These are phyloP conservation scores for Trypanosoma theileri DNA, from an alignment of 208 protist genomes.

Conservation along the genomic window DNA sequence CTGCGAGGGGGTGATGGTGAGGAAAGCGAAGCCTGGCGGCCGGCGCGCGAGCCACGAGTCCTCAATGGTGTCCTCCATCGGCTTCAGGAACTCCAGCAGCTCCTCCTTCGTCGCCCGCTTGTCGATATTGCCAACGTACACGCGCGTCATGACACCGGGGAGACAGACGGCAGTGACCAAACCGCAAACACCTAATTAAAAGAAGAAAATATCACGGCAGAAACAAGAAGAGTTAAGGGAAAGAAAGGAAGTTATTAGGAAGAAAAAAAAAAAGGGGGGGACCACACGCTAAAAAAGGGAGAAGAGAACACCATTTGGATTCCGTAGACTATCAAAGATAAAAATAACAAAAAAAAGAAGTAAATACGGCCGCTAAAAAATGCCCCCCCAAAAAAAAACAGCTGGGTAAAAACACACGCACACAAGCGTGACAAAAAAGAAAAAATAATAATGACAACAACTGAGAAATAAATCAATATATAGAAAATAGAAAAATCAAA, in stretches of 20 bases:
- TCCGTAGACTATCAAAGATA: neutral
- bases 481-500: neutral
- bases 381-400: neutral
- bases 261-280: too few relatives aligned
- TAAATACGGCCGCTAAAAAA: too few relatives aligned
- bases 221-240: too few relatives aligned
- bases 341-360: neutral
- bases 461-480: neutral
- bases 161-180: neutral
- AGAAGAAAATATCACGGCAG: neutral
- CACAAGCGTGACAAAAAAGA: constrained; percentile 3
- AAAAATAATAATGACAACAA: constrained; percentile 14
- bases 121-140: constrained; percentile 34
- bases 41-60: constrained; percentile 28
- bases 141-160: constrained; percentile 21
- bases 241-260: too few relatives aligned
- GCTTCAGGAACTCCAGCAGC: constrained; percentile 29
- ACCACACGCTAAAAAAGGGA: too few relatives aligned
- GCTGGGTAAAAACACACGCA: neutral
- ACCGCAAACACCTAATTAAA: constrained; percentile 5
- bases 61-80: constrained; percentile 30
- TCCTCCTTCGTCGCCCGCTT: constrained; percentile 33
- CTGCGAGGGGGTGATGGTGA: constrained; percentile 24
- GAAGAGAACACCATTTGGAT: too few relatives aligned
- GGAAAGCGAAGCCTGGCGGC: constrained; percentile 30